phyloP scores from a whole-genome alignment of 1,139 yeast species.

The Diutina catenulata region DNA sequence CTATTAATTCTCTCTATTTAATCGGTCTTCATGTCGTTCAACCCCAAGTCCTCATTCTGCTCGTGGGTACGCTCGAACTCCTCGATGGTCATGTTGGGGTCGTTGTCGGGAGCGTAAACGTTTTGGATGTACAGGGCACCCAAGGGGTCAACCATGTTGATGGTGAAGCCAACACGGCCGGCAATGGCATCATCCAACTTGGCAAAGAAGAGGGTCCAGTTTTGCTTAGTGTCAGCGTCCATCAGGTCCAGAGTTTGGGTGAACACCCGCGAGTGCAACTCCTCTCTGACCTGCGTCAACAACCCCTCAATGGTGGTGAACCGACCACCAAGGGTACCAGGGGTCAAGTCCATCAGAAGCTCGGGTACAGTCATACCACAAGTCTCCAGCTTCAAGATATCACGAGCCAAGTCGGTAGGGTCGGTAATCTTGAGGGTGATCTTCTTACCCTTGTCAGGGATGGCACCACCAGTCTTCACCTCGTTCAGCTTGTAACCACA shows the following conservation, averaged over 20 bases:
- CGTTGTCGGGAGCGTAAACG: constrained; percentile 94
- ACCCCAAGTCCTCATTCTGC: constrained; percentile 87
- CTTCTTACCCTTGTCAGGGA: constrained; percentile 75
- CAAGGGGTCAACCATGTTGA: constrained; percentile 85
- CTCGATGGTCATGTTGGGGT: constrained; percentile 88
- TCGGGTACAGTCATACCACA: constrained; percentile 85
- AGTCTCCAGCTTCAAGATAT: constrained; percentile 87
- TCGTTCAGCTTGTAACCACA: constrained; percentile 97
- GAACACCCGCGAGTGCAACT: constrained; percentile 75
- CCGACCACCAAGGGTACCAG: constrained; percentile 96
- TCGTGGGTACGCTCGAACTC: constrained; percentile 80
- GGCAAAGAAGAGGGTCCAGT: constrained; percentile 76
- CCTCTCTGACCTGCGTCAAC: constrained; percentile 78
- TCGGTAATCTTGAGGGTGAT: constrained; percentile 72
- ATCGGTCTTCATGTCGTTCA: constrained; percentile 60
- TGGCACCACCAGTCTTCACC: constrained; percentile 96
- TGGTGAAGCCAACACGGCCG: constrained; percentile 76
- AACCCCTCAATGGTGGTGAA: constrained; percentile 96
- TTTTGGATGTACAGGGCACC: constrained; percentile 95
- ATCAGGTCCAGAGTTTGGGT: constrained; percentile 84
- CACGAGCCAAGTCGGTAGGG: constrained; percentile 89
- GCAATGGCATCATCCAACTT: constrained; percentile 69
- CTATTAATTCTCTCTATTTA: constrained; percentile 10
- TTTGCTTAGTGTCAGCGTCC: constrained; percentile 61
- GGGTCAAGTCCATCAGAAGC: constrained; percentile 77